Conservation (phyloP, 2,329 filamentous ascomycete species). For the Chlorencoelia australis region DNA sequence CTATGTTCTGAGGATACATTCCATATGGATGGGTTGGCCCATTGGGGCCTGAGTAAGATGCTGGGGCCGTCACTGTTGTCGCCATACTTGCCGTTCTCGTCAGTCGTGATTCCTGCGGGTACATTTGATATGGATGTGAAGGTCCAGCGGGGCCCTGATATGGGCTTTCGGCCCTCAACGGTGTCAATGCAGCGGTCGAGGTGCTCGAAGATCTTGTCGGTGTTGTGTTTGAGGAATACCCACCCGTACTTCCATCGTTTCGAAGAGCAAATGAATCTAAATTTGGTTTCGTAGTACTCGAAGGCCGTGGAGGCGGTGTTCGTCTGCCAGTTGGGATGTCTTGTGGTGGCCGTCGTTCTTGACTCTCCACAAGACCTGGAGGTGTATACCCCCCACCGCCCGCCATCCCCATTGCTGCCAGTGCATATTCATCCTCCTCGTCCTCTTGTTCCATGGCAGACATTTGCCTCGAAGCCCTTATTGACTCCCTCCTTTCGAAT, state of each 20-base stretch:
- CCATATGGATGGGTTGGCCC: slow-evolving; percentile 77
- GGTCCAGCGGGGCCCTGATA: slow-evolving; percentile 55
- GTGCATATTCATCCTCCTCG: slow-evolving; percentile 39
- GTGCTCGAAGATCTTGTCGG: slow-evolving; percentile 21
- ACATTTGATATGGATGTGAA: slow-evolving; percentile 79
- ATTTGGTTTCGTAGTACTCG: slow-evolving; percentile 46
- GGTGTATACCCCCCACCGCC: slow-evolving; percentile 30
- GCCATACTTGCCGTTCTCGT: slow-evolving; percentile 50
- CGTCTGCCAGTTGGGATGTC: slow-evolving; percentile 13
- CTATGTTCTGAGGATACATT: slow-evolving; percentile 75
- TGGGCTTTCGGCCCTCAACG: slow-evolving; percentile 37
- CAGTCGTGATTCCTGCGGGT: slow-evolving; percentile 60
- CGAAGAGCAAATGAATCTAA: slow-evolving; percentile 42
- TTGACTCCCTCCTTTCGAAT: slow-evolving; percentile 35
- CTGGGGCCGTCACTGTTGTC: slow-evolving; percentile 58
- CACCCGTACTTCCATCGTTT: slow-evolving; percentile 38
- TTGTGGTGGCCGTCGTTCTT: slow-evolving; percentile 15
- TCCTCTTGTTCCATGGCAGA: slow-evolving; percentile 26
- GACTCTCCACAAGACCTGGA: slow-evolving; percentile 11
- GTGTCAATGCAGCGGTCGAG: slow-evolving; percentile 18
- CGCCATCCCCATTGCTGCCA: slow-evolving; percentile 41
- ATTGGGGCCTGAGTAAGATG: slow-evolving; percentile 48
- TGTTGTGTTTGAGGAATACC: slow-evolving; percentile 12
- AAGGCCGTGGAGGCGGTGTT: slow-evolving; percentile 33
- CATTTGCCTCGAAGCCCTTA: slow-evolving; percentile 32